Evolutionary conservation across 495 filamentous ascomycete species (phyloP).

Genomic region (Penicillium chermesinum): DNA sequence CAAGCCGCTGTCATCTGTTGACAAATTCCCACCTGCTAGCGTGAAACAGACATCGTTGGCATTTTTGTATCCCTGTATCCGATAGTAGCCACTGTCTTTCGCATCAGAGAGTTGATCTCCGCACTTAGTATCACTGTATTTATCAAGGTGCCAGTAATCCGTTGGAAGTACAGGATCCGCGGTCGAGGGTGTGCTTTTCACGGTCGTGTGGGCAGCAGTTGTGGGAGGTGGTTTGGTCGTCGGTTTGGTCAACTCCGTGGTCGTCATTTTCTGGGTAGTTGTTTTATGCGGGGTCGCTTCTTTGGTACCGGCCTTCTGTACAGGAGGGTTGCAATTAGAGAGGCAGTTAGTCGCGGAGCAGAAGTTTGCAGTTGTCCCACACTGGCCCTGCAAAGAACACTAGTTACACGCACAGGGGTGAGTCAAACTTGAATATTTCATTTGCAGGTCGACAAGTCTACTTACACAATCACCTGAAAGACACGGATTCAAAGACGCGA

Average conservation of each 20-base stretch:
- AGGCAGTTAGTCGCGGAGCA: not conserved
- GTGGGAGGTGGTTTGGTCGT: not conserved
- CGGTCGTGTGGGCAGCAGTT: not conserved
- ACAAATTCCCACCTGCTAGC: not conserved
- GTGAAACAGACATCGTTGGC: not conserved
- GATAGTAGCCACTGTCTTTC: not conserved
- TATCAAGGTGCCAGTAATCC: constrained; percentile 5
- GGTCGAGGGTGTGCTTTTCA: not conserved
- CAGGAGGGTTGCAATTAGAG: not conserved
- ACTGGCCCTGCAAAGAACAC: constrained; percentile 4
- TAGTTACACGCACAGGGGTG: not conserved
- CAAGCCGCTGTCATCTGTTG: not conserved
- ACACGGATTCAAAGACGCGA: constrained; percentile 16
- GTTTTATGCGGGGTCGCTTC: not conserved
- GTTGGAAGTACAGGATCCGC: not conserved
- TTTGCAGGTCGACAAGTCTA: not conserved
- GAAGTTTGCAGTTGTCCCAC: constrained; percentile 1
- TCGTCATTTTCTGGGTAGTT: not conserved
- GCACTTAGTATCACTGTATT: not conserved
- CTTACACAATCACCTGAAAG: constrained; percentile 9
- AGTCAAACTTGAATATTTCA: not conserved
- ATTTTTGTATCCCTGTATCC: constrained; percentile 8
- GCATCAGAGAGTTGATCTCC: not conserved
- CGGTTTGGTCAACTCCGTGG: constrained; percentile 1
- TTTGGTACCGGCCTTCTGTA: not conserved